These are phyloP conservation scores for Xylaria sp. DNA, from an alignment of 2,329 filamentous ascomycete genomes.

Conservation along the genomic window DNA sequence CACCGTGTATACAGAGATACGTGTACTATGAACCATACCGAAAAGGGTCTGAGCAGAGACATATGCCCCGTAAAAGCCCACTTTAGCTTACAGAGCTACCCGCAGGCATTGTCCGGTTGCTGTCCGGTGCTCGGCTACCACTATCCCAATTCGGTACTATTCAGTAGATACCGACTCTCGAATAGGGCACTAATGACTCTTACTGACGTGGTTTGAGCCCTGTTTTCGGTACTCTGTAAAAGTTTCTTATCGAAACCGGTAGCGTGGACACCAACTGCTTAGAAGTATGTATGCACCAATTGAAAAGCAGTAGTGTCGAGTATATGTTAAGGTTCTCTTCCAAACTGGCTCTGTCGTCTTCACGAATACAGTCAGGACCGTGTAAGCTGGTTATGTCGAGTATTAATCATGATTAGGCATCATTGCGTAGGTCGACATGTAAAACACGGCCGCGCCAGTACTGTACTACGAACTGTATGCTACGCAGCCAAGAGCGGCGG, in stretches of 20 bases:
- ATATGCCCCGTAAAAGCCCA: background rate
- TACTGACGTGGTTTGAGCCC: constrained; percentile 5
- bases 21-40: constrained; percentile 8
- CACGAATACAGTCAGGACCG: background rate
- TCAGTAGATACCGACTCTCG: too few relatives aligned
- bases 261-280: background rate
- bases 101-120: too few relatives aligned
- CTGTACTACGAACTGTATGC: constrained; percentile 1
- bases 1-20: constrained; percentile 12
- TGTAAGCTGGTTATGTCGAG: background rate
- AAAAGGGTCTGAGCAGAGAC: constrained; percentile 6
- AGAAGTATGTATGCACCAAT: too few relatives aligned
- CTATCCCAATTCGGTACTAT: constrained; percentile 1
- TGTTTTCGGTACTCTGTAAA: background rate
- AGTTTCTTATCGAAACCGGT: background rate
- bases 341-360: background rate
- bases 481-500: background rate
- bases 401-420: background rate
- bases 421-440: background rate
- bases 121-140: constrained; percentile 10
- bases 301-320: background rate
- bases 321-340: background rate
- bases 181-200: constrained; percentile 29
- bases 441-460: background rate
- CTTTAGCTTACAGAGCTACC: constrained; percentile 7